A percentile compares a stretch with the other conserved stretches of the same genome.
phyloP scores from a whole-genome alignment of 2,329 filamentous ascomycete species.

The Xylariaceae sp. region DNA sequence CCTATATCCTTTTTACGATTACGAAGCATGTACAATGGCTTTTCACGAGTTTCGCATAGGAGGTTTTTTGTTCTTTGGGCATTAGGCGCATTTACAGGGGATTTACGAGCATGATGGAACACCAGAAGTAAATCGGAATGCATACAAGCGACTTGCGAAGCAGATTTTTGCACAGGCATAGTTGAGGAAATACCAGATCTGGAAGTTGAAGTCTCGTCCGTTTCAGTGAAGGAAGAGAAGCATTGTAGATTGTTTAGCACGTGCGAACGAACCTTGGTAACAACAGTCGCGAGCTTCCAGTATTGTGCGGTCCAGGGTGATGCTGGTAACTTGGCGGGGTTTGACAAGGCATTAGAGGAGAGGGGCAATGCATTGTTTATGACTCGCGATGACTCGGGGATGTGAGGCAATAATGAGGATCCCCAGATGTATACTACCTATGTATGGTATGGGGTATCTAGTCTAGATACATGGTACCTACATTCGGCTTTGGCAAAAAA shows the following conservation, averaged over 20 bases:
- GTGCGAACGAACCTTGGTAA: too few relatives aligned
- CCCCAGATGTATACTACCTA: too few relatives aligned
- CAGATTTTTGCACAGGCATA: neutral
- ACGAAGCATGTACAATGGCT: slow-evolving; percentile 36
- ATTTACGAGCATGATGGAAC: slow-evolving; percentile 37
- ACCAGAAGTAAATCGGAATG: slow-evolving; percentile 26
- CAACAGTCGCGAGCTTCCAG: too few relatives aligned
- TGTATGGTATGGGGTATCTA: too few relatives aligned
- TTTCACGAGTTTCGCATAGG: slow-evolving; percentile 31
- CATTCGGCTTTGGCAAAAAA: neutral
- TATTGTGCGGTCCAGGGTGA: slow-evolving; percentile 8
- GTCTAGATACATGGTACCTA: too few relatives aligned
- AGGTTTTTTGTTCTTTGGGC: slow-evolving; percentile 24
- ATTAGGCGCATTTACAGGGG: slow-evolving; percentile 36
- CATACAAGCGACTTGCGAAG: slow-evolving; percentile 24
- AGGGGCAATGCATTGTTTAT: neutral
- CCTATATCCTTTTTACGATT: slow-evolving; percentile 32
- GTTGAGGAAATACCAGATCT: neutral
- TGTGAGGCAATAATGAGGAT: too few relatives aligned
- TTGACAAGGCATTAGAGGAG: neutral
- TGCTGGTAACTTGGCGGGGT: neutral
- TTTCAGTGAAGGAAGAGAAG: neutral
- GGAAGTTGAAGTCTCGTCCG: neutral
- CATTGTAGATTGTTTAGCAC: too few relatives aligned
- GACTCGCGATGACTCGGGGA: neutral